Evolutionary conservation across 495 filamentous ascomycete genomes (phyloP), one percentile per base, ranked within the genome.

Genomic region (Choiromyces venosus): DNA sequence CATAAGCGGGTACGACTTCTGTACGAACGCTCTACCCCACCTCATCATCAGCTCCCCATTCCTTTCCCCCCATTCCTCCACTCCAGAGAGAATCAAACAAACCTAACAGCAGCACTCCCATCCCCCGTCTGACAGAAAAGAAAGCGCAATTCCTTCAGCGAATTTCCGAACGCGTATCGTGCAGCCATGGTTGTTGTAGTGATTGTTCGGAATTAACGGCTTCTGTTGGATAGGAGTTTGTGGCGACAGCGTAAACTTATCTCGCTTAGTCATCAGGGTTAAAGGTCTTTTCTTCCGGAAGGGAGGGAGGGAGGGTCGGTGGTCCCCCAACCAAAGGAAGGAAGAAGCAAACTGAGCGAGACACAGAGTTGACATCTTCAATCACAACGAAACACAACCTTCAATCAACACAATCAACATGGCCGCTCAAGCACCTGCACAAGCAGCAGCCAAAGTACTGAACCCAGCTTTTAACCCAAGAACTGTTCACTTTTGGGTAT

Each of bases 401-500:
- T 6, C 25, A 18, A 61, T 29, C 25, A 56, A n/a, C 21, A 56
- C 52, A 61, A 33, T 33, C 25, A 61, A 33, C 52, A 61, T 61
- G 52, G 76, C 78, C 70, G 80, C 81, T 73, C 68, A 83, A 80
- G 76, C 79, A 75, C 67, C 74, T 67, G 75, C 74, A 16, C 73
- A 82, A 71, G 72, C 77, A 80, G 78, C 76, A 75, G 65, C 72
- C n/a, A 77, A 79, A 72, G 68, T 74, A 74, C 37, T 82, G 25
- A 82, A 79, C 65, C 80, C 80, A 61, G 79, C 80, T 9, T 77
- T 81, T 68, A 81, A 81, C 44, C 80, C 80, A 18, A 96, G 97
- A 89, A 99, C 95, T 71, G 93, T 99, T 81, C 95, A 99, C 84
- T 99, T 99, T 85, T 99, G 95, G 91, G 88, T 96, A 84, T 75